Conservation (phyloP, 176 grass and related monocot genomes). For the Carex kokanica region DNA sequence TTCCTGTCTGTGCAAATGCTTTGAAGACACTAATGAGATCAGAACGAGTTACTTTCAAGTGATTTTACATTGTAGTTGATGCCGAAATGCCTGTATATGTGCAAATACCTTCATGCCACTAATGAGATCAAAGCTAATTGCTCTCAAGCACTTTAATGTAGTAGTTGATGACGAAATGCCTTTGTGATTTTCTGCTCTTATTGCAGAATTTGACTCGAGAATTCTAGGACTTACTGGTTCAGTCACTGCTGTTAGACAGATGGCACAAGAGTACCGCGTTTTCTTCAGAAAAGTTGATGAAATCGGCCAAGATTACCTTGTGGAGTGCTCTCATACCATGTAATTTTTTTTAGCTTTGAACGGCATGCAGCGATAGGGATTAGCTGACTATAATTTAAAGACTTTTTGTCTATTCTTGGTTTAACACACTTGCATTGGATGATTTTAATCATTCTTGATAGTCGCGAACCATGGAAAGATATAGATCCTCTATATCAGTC, state of each 20-base stretch:
- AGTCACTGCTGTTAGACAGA: constrained; percentile 67
- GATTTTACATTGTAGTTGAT: neutral
- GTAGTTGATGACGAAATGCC: neutral
- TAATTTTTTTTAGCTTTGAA: constrained; percentile 21
- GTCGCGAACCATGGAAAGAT: neutral
- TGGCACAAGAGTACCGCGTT: constrained; percentile 87
- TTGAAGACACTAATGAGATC: neutral
- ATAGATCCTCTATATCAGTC: neutral
- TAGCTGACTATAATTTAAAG: neutral
- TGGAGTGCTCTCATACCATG: constrained; percentile 86
- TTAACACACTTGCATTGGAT: neutral
- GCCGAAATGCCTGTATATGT: neutral
- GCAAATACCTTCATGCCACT: neutral
- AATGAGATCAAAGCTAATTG: neutral
- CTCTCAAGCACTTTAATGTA: neutral
- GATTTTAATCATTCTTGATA: neutral
- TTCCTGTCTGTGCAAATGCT: neutral
- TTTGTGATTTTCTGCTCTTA: constrained; percentile 26
- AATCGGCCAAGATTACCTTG: constrained; percentile 83
- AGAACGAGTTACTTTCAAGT: neutral
- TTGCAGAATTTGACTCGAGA: constrained; percentile 82
- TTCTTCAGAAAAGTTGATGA: constrained; percentile 89
- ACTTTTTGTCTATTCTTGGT: neutral
- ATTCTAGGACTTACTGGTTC: constrained; percentile 80
- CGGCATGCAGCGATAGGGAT: neutral